Percentiles rank a stretch among this genome's conserved stretches.
Conservation (phyloP, 805 yeast genomes). For the Lachancea mirantina region DNA sequence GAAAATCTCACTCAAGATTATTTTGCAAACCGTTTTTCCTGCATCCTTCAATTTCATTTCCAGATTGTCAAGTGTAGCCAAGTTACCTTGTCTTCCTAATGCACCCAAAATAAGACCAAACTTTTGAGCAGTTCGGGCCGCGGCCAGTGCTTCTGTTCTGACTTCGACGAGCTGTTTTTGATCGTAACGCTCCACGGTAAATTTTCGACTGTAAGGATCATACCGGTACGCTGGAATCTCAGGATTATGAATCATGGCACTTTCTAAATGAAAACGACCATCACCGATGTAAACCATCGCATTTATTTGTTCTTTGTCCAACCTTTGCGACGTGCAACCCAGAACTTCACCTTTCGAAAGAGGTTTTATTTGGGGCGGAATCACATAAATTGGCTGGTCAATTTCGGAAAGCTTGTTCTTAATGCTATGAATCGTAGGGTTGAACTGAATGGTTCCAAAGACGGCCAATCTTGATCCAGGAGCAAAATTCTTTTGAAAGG, state of each 20-base stretch:
- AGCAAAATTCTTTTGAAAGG: constrained; percentile 63
- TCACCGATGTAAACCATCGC: constrained; percentile 93
- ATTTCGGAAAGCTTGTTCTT: constrained; percentile 51
- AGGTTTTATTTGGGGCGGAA: constrained; percentile 89
- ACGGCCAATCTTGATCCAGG: constrained; percentile 65
- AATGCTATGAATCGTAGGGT: constrained; percentile 83
- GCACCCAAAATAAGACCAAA: constrained; percentile 89
- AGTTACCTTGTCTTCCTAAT: constrained; percentile 90
- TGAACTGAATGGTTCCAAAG: constrained; percentile 95
- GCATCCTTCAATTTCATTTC: constrained; percentile 45
- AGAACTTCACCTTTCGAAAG: constrained; percentile 91
- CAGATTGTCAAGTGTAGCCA: constrained; percentile 62
- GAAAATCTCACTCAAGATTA: constrained; percentile 84
- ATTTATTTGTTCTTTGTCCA: constrained; percentile 55
- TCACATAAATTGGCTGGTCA: constrained; percentile 45
- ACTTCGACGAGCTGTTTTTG: constrained; percentile 74
- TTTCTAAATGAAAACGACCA: constrained; percentile 91
- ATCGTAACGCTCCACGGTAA: constrained; percentile 83
- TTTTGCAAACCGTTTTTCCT: constrained; percentile 69
- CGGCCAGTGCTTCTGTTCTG: constrained; percentile 62
- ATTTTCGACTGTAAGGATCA: constrained; percentile 89
- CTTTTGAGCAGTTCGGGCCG: constrained; percentile 52
- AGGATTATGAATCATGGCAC: constrained; percentile 97
- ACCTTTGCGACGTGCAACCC: constrained; percentile 88
- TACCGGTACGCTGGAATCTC: constrained; percentile 85